Percentiles rank a stretch among this genome's conserved stretches.
Conservation (phyloP, 2,329 filamentous ascomycete genomes). For the Conoideocrella luteorostrata region DNA sequence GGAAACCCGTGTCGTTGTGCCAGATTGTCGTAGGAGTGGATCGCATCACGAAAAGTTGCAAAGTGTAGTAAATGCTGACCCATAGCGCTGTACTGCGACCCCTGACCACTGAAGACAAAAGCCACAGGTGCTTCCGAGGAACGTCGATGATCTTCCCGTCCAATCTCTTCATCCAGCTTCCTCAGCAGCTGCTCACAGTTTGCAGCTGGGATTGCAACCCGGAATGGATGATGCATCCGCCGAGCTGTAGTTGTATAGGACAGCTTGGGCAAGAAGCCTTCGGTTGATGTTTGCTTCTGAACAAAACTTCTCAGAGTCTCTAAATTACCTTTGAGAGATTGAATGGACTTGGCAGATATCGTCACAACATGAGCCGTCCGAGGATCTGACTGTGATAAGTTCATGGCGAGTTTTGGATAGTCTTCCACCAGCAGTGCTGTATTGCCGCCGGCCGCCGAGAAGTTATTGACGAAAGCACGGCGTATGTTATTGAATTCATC, state of each 20-base stretch:
- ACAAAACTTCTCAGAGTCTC: too few species aligned
- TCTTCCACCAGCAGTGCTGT: constrained; percentile 60
- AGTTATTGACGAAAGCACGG: constrained; percentile 42
- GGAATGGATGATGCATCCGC: constrained; percentile 3
- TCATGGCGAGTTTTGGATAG: constrained; percentile 26
- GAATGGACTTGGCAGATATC: constrained; percentile 48
- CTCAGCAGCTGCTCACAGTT: background rate
- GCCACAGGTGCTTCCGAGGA: constrained; percentile 15
- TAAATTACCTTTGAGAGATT: too few species aligned
- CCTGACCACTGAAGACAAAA: constrained; percentile 38
- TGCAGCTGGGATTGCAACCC: background rate
- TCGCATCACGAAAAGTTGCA: too few species aligned
- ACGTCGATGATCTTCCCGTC: too few species aligned
- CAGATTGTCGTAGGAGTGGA: too few species aligned
- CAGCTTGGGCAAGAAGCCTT: constrained; percentile 35
- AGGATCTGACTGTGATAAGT: too few species aligned
- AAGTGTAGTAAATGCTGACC: constrained; percentile 13
- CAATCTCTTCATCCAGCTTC: too few species aligned
- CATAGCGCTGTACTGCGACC: constrained; percentile 22
- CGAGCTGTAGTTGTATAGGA: constrained; percentile 51
- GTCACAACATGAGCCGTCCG: constrained; percentile 52
- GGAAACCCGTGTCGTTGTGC: too few species aligned
- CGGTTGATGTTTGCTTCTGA: too few species aligned
- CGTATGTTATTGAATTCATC: constrained; percentile 25
- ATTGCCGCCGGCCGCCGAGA: constrained; percentile 48